phyloP scores from a whole-genome alignment of 495 filamentous ascomycete species.

The Annulohypoxylon nitens region DNA sequence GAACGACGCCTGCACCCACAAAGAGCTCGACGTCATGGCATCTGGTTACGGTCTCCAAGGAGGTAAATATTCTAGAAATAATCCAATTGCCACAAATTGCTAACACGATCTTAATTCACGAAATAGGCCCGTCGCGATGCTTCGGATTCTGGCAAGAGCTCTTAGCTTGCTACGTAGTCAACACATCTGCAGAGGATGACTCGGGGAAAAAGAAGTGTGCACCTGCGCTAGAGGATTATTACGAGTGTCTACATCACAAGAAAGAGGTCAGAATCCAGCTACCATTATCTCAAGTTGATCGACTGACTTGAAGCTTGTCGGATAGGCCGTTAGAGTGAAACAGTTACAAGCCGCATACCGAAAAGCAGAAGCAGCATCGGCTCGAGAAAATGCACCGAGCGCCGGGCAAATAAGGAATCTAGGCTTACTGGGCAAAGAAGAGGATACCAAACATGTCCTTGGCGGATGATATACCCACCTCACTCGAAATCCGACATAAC shows the following conservation, averaged over 20 bases:
- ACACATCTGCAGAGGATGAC: conserved; percentile 77
- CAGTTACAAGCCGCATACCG: conserved; percentile 89
- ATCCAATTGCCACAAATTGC: conserved; percentile 27
- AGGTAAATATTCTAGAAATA: conserved; percentile 66
- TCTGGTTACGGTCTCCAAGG: conserved; percentile 85
- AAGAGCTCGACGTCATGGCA: conserved; percentile 70
- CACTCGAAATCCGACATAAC: conserved; percentile 13
- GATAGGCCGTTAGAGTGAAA: conserved; percentile 79
- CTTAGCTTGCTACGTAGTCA: conserved; percentile 89
- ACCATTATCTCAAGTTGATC: conserved; percentile 1
- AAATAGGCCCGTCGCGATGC: conserved; percentile 86
- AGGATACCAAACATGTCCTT: conserved; percentile 77
- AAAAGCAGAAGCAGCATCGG: conserved; percentile 78
- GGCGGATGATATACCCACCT: conserved; percentile 47
- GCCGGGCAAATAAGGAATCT: conserved; percentile 86
- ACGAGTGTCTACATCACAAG: conserved; percentile 97
- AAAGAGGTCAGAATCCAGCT: conserved; percentile 81
- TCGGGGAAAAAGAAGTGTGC: conserved; percentile 90
- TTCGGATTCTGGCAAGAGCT: conserved; percentile 99
- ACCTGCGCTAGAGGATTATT: conserved; percentile 94
- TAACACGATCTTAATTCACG: conserved; percentile 13
- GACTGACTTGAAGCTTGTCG: conserved; percentile 21
- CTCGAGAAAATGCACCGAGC: conserved; percentile 78
- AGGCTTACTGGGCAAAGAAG: conserved; percentile 83
- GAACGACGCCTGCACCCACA: conserved; percentile 27